Conservation (phyloP, 176 grass and related monocot species). For the Paspalum vaginatum region DNA sequence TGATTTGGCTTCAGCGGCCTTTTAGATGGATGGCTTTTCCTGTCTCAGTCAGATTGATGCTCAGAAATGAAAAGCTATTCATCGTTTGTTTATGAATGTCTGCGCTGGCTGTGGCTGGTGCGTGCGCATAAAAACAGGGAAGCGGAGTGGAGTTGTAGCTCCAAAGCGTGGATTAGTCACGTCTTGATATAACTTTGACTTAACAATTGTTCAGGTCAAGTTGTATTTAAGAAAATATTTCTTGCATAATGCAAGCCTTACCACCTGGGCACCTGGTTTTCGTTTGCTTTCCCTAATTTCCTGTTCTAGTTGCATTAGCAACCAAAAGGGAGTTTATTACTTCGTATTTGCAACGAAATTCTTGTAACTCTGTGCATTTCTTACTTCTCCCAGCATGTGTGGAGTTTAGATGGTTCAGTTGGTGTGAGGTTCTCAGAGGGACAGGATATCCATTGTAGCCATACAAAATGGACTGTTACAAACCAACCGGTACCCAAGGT, state of each 20-base stretch:
- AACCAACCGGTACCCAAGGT: conserved; percentile 18
- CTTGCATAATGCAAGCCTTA: background rate
- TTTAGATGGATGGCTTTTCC: background rate
- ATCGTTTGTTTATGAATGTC: background rate
- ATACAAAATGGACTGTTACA: conserved; percentile 53
- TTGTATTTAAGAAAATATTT: background rate
- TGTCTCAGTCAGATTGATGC: background rate
- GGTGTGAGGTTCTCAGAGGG: conserved; percentile 24
- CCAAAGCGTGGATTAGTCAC: background rate
- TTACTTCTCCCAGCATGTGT: background rate
- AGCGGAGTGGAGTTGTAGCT: background rate
- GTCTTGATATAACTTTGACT: background rate
- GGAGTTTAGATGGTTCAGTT: conserved; percentile 2
- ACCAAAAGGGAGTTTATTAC: background rate
- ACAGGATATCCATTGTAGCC: background rate
- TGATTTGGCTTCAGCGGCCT: background rate
- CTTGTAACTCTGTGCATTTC: background rate
- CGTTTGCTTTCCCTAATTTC: background rate
- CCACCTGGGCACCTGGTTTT: background rate
- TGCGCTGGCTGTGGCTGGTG: background rate
- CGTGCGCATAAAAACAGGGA: background rate
- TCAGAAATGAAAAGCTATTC: background rate
- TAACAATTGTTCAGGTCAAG: background rate
- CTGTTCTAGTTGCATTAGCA: conserved; percentile 2
- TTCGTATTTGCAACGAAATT: background rate